Evolutionary conservation across 805 yeast species (phyloP).

Genomic region (Candida taoyuanica): DNA sequence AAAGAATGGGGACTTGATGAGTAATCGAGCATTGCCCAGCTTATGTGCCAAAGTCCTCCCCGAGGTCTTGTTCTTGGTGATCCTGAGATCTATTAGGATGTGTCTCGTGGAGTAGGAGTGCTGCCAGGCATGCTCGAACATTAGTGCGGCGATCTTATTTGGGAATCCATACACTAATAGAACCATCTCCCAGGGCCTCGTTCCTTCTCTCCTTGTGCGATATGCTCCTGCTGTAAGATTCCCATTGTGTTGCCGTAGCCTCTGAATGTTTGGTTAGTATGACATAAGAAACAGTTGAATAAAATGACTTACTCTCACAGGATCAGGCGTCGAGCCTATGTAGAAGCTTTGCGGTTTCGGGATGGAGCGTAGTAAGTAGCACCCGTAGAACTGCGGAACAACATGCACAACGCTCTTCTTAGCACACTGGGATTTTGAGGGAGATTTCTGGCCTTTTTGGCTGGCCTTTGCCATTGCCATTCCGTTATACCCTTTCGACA

Average conservation of each 20-base stretch:
- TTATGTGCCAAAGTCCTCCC: conserved; percentile 42
- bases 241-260: conserved; percentile 81
- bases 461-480: not conserved
- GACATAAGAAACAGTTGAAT: not conserved
- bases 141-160: conserved; percentile 61
- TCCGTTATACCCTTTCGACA: not conserved
- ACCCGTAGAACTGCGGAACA: conserved; percentile 54
- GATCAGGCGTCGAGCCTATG: conserved; percentile 82
- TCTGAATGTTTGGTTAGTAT: conserved; percentile 24
- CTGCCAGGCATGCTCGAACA: conserved; percentile 84
- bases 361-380: conserved; percentile 61
- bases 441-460: not conserved
- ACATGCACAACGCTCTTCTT: conserved; percentile 7
- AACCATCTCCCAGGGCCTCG: conserved; percentile 73
- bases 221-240: conserved; percentile 66
- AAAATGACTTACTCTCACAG: conserved; percentile 37
- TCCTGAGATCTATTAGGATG: conserved; percentile 37
- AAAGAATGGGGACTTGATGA: conserved; percentile 43
- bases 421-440: not conserved
- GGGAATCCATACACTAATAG: conserved; percentile 68
- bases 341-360: conserved; percentile 58
- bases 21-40: conserved; percentile 42
- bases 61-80: conserved; percentile 33
- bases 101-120: conserved; percentile 65
- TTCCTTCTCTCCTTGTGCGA: conserved; percentile 50